Base-by-base conservation (phyloP, 192 early-diverging fungal genomes). In the Backusella westeae region DNA sequence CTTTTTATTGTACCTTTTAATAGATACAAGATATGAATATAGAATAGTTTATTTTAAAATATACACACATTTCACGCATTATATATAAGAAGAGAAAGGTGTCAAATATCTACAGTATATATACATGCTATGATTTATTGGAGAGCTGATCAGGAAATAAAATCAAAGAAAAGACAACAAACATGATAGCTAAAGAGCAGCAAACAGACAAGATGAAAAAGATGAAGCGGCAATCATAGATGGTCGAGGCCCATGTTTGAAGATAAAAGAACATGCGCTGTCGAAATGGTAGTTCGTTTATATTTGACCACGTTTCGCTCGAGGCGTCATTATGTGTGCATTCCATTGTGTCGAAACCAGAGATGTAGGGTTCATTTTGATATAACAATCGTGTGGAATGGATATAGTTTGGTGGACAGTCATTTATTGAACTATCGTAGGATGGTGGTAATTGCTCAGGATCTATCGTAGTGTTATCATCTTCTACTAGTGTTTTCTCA, bases 31-130 rank as follows among this genome's bases (percentile, higher is more conserved):
- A 44, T 21, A 56, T 53, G 21, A 21, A 56, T 23, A 56, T 21
- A 56, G 21, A 59, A 59, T 49, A 59, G 9, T 59, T 59, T 59
- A 59, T 59, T 59, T 59, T 26, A 59, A 59, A 59, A 59, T 59
- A 26, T 49, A 49, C 21, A 71, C 21, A 36, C 12, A 34, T 67
- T 17, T 8, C 32, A 32, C 32, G 32, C 32, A 32, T 12, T 29
- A 34, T 29, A 29, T 17, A 56, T 6, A 56, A 56, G 52, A 56
- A 56, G 17, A 9, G 21, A 56, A 26, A 63, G 21, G n/a, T 8
- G n/a, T 53, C 4, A 14, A 44, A 14, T 44, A n/a, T 49, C 46
- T 49, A 56, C 8, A 56, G 32, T 53, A 63, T 63, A 26, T 29
- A 29, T 29, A 29, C 21, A 63, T 63, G 21, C 56, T 63, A 63